Percentiles rank a stretch among this genome's conserved stretches.
These are phyloP conservation scores for Senecio squalidus DNA, from an alignment of 140 eudicot species.

Conservation along the genomic window DNA sequence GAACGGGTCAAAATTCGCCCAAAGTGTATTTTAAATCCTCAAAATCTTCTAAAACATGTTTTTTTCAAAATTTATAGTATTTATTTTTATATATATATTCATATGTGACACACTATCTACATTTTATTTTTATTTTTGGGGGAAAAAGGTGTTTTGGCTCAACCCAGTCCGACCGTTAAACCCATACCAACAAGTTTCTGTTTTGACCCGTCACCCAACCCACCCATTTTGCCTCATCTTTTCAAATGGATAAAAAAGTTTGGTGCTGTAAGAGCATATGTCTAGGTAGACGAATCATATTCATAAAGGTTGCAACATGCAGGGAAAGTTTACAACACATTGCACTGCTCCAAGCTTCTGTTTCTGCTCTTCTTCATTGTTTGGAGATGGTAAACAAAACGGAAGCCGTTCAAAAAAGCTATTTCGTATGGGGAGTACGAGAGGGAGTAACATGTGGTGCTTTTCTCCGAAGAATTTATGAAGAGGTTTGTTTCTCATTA, in stretches of 20 bases:
- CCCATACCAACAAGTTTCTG: not conserved
- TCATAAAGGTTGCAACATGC: slow-evolving; percentile 9
- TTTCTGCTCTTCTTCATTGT: slow-evolving; percentile 65
- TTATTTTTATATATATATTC: too few relatives aligned
- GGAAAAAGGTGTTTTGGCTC: too few relatives aligned
- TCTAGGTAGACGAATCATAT: not conserved
- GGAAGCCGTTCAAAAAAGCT: slow-evolving; percentile 22
- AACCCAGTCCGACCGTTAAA: too few relatives aligned
- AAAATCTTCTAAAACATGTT: too few relatives aligned
- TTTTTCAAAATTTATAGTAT: too few relatives aligned
- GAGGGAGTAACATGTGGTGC: slow-evolving; percentile 78
- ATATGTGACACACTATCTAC: too few relatives aligned
- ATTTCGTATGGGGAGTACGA: slow-evolving; percentile 44
- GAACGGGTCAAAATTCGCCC: not conserved
- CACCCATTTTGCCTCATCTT: not conserved
- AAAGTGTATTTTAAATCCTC: not conserved
- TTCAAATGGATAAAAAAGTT: not conserved
- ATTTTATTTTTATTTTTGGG: too few relatives aligned
- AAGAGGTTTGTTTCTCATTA: slow-evolving; percentile 57
- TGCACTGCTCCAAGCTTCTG: slow-evolving; percentile 74
- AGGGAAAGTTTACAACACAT: slow-evolving; percentile 63
- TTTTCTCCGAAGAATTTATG: slow-evolving; percentile 78
- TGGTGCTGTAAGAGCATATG: not conserved
- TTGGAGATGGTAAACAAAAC: slow-evolving; percentile 58
- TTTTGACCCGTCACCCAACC: not conserved